phyloP scores from a whole-genome alignment of 495 filamentous ascomycete genomes.

The Beverwykella pulmonaria region DNA sequence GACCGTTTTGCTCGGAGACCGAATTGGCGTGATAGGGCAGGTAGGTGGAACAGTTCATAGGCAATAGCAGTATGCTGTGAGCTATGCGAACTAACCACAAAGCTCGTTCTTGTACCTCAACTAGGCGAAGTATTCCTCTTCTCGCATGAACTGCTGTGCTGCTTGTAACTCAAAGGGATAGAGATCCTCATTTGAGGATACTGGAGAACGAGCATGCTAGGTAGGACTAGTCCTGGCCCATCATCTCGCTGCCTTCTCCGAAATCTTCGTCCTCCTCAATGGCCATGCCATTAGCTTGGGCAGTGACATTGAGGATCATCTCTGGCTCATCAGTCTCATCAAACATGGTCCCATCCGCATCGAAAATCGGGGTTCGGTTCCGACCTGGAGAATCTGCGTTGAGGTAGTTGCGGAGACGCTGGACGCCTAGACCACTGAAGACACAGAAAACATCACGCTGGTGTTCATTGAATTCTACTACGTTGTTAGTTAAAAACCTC shows the following conservation, averaged over 20 bases:
- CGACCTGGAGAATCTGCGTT: constrained; percentile 52
- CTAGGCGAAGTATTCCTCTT: too few species aligned
- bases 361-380: constrained; percentile 13
- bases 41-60: too few species aligned
- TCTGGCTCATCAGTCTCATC: constrained; percentile 38
- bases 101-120: too few species aligned
- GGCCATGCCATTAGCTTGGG: constrained; percentile 43
- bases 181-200: too few species aligned
- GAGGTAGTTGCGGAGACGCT: constrained; percentile 72
- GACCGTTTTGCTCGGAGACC: too few species aligned
- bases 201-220: neutral
- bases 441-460: constrained; percentile 96
- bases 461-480: constrained; percentile 86
- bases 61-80: too few species aligned
- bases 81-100: too few species aligned
- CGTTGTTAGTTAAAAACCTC: constrained; percentile 39
- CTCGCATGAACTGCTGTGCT: too few species aligned
- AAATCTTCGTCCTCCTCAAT: constrained; percentile 47
- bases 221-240: constrained; percentile 35
- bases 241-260: constrained; percentile 47
- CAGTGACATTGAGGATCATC: constrained; percentile 42
- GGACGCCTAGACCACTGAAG: constrained; percentile 87
- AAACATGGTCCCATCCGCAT: constrained; percentile 32
- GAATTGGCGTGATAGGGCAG: too few species aligned
- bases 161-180: too few species aligned